Percentiles rank a stretch among this genome's conserved stretches.
Conservation (phyloP, 169 alveolate genomes). For the Cryptosporidium viatorum region DNA sequence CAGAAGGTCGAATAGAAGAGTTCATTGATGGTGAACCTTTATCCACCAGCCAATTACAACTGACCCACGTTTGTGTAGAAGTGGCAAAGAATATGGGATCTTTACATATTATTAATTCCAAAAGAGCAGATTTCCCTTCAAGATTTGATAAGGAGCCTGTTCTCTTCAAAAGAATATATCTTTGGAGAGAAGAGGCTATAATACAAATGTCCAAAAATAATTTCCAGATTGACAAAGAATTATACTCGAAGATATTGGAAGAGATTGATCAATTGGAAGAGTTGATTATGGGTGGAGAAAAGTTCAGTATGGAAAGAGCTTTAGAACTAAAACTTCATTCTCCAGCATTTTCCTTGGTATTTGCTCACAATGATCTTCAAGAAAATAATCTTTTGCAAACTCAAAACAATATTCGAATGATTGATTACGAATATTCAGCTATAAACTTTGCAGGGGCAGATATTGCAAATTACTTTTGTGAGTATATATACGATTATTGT, state of each 20-base stretch:
- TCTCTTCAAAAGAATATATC: constrained; percentile 57
- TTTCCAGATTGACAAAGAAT: constrained; percentile 31
- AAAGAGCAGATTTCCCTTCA: constrained; percentile 61
- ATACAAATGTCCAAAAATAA: constrained; percentile 35
- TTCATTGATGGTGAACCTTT: constrained; percentile 84
- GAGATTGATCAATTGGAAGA: constrained; percentile 38
- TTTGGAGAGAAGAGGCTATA: constrained; percentile 68
- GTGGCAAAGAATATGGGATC: constrained; percentile 78
- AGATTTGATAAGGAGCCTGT: constrained; percentile 62
- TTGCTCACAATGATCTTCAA: constrained; percentile 85
- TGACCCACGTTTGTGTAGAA: constrained; percentile 77
- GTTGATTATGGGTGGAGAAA: constrained; percentile 37
- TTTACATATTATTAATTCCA: constrained; percentile 47
- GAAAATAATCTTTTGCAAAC: constrained; percentile 82
- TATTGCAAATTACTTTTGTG: constrained; percentile 83
- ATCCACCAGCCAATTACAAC: constrained; percentile 76
- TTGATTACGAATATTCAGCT: constrained; percentile 84
- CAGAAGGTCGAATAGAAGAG: constrained; percentile 85
- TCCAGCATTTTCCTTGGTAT: constrained; percentile 79
- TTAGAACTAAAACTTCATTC: constrained; percentile 9
- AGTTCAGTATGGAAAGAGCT: constrained; percentile 2
- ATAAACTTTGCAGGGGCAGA: constrained; percentile 82
- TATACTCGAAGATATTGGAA: constrained; percentile 17
- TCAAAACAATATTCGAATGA: constrained; percentile 79
- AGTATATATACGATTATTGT: constrained; percentile 81